Evolutionary conservation across 2,329 filamentous ascomycete species (phyloP), one percentile per base, ranked within the genome.

Genomic region (Colletotrichum lindemuthianum): DNA sequence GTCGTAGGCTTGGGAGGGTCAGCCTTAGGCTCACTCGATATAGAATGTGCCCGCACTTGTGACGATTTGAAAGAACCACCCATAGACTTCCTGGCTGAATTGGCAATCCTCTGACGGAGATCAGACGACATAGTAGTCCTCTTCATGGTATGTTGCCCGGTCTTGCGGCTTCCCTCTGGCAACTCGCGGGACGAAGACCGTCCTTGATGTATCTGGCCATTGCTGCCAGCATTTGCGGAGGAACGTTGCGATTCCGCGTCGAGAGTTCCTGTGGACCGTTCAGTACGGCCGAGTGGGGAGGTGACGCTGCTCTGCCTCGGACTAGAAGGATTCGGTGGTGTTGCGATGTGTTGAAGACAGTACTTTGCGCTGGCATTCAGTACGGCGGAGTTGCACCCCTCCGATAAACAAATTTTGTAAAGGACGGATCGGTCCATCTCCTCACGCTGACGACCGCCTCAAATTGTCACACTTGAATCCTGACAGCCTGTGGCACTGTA

Each of bases 1-100:
- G 24, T 24, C 24, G 24, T 24, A 24, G 24, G 24, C 24, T 24
- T 24, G 24, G 24, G 24, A 24, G 24, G 24, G 24, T 24, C 24
- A 24, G 2, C 24, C 24, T 24, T 24, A 5, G 24, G 24, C 24
- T 24, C 24, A 24, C 24, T 24, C 24, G 24, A 24, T 24, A 24
- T 24, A 24, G 24, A 24, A 24, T 24, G 24, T 24, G 24, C 24
- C 24, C 5, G 24, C 24, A 24, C 24, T 24, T 24, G 24, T 24
- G 24, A 4, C 5, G 24, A 24, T 24, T 4, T 24, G 24, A 24
- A 12, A 54, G 37, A n/a, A 9, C 51, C 32, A 11, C 39, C 11
- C 10, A 53, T 57, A 8, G 63, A 41, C 34, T 65, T 63, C 34
- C 52, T 63, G 15, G 58, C 52, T 47, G 63, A 48, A 32, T 52